These are phyloP conservation scores for Nitzschia sp. DNA, from an alignment of 108 stramenopile genomes.

Conservation along the genomic window DNA sequence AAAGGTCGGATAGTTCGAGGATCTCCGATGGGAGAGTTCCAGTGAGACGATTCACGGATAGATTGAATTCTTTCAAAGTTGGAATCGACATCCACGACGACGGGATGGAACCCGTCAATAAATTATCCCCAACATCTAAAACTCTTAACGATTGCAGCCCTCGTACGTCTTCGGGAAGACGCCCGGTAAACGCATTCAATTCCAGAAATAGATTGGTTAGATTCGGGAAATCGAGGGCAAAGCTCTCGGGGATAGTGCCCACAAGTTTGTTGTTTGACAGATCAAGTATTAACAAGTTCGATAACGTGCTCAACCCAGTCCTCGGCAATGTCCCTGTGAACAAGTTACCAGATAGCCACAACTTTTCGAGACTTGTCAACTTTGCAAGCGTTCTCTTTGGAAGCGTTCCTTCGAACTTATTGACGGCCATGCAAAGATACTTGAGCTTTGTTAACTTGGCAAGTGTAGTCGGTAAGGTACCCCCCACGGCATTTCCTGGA, in stretches of 20 bases:
- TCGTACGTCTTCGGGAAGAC: constrained; percentile 12
- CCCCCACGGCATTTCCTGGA: constrained; percentile 44
- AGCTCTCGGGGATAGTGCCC: constrained; percentile 27
- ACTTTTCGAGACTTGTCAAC: constrained; percentile 7
- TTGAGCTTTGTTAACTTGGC: constrained; percentile 16
- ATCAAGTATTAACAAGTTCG: constrained; percentile 10
- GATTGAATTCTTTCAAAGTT: neutral
- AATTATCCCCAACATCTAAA: constrained; percentile 26
- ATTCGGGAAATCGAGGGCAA: neutral
- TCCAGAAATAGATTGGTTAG: constrained; percentile 10
- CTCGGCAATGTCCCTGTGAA: constrained; percentile 17
- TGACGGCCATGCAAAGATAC: constrained; percentile 2
- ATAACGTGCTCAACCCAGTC: neutral
- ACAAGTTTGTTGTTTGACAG: constrained; percentile 13
- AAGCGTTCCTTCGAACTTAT: constrained; percentile 19
- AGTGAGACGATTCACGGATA: constrained; percentile 33
- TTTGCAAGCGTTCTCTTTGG: neutral
- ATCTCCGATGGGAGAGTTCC: constrained; percentile 37
- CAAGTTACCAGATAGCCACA: constrained; percentile 5
- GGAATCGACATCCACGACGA: constrained; percentile 4
- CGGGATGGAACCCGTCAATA: constrained; percentile 33
- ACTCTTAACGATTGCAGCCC: neutral
- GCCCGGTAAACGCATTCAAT: constrained; percentile 36
- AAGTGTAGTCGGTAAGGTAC: constrained; percentile 35
- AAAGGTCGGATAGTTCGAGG: neutral